Percentiles rank a stretch among this genome's conserved stretches.
These are phyloP conservation scores for Pezicula rhizophila DNA, from an alignment of 2,329 filamentous ascomycete species.

Conservation along the genomic window DNA sequence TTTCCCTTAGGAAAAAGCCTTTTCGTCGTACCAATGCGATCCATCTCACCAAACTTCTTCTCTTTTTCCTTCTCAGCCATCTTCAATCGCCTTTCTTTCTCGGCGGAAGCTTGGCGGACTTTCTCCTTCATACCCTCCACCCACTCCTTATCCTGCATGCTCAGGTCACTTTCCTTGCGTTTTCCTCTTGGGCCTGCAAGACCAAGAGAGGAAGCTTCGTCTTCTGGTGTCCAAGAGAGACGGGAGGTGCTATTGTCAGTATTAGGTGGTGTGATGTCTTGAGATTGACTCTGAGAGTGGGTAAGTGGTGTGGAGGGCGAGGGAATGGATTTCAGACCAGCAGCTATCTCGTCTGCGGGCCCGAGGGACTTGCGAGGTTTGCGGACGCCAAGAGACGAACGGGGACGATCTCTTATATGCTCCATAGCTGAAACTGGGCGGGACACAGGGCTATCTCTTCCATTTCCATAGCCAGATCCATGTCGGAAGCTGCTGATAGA, in stretches of 20 bases:
- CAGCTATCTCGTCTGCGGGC: slow-evolving; percentile 3
- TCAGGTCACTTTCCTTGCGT: slow-evolving; percentile 55
- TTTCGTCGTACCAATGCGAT: slow-evolving; percentile 67
- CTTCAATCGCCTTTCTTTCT: slow-evolving; percentile 34
- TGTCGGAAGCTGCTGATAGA: slow-evolving; percentile 17
- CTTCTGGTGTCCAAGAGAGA: slow-evolving; percentile 50
- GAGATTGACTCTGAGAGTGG: background rate
- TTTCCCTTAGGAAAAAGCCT: slow-evolving; percentile 47
- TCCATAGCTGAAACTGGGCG: slow-evolving; percentile 21
- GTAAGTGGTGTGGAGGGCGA: slow-evolving; percentile 20
- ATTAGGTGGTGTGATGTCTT: slow-evolving; percentile 11
- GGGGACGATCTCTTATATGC: slow-evolving; percentile 12
- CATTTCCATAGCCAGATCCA: background rate
- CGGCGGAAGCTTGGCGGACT: slow-evolving; percentile 64
- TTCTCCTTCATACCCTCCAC: slow-evolving; percentile 79
- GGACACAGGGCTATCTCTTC: slow-evolving; percentile 35
- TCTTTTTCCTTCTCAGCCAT: slow-evolving; percentile 11
- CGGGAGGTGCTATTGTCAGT: slow-evolving; percentile 28
- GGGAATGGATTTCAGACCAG: slow-evolving; percentile 3
- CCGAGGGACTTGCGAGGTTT: slow-evolving; percentile 23
- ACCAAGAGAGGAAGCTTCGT: slow-evolving; percentile 53
- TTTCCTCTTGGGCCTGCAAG: slow-evolving; percentile 61
- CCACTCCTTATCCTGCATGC: slow-evolving; percentile 70
- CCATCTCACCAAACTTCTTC: slow-evolving; percentile 57
- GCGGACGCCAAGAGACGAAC: slow-evolving; percentile 20